Conservation (phyloP, 257 asterid genomes). For the Anisodus acutangulus region DNA sequence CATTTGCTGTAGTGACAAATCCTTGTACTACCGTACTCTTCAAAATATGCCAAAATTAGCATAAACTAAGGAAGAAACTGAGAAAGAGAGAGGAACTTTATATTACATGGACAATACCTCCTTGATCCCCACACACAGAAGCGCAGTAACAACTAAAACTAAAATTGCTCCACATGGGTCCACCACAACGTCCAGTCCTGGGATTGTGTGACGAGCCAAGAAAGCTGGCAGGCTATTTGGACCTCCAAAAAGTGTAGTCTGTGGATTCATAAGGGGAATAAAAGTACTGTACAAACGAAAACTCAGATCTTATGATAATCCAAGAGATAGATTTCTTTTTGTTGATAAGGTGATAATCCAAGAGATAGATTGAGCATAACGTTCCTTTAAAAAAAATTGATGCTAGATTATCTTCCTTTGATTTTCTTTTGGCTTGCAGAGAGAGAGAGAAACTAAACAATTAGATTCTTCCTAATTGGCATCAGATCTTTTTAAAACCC, state of each 20-base stretch:
- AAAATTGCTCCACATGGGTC: slow-evolving; percentile 89
- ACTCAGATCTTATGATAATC: not conserved
- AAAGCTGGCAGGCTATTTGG: slow-evolving; percentile 71
- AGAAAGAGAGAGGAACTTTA: not conserved
- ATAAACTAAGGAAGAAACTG: slow-evolving; percentile 29
- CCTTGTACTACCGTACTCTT: slow-evolving; percentile 94
- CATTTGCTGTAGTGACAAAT: slow-evolving; percentile 72
- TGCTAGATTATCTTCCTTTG: not conserved
- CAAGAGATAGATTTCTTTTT: not conserved
- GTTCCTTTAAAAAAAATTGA: not conserved
- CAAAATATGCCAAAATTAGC: slow-evolving; percentile 33
- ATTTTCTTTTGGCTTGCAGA: not conserved
- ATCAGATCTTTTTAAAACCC: no score
- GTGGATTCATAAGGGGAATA: not conserved
- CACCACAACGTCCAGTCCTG: slow-evolving; percentile 69
- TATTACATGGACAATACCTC: slow-evolving; percentile 56
- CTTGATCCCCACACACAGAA: slow-evolving; percentile 81
- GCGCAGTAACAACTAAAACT: slow-evolving; percentile 77
- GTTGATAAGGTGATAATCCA: no score
- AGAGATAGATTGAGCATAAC: not conserved
- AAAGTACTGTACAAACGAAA: not conserved
- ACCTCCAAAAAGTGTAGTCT: slow-evolving; percentile 94
- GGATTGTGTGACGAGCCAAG: slow-evolving; percentile 83
- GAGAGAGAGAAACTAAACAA: not conserved
- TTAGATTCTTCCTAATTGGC: not conserved